Conservation (phyloP, 768 basidiomycete species). For the Kwoniella pini region DNA sequence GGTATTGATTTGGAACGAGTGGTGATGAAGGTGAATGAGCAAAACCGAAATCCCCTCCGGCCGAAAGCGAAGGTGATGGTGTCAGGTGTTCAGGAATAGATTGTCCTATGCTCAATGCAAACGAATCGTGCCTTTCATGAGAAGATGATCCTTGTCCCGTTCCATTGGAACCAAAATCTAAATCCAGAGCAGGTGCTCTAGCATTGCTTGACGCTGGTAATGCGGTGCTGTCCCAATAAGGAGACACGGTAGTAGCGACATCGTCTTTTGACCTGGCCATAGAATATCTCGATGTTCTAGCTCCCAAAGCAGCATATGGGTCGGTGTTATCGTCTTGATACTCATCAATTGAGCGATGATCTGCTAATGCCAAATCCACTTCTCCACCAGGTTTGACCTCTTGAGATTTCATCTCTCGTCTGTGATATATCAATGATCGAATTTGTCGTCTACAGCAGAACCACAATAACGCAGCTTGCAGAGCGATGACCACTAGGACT, state of each 20-base stretch:
- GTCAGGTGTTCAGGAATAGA: conserved; percentile 10
- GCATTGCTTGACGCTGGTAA: not conserved
- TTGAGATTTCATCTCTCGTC: conserved; percentile 31
- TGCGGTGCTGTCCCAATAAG: conserved; percentile 29
- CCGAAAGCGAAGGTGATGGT: conserved; percentile 15
- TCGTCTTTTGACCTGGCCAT: conserved; percentile 15
- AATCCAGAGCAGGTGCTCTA: not conserved
- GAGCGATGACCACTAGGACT: conserved; percentile 31
- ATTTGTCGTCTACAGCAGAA: conserved; percentile 48
- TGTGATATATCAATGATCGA: conserved; percentile 30
- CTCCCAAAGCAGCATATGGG: conserved; percentile 4
- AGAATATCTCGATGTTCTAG: conserved; percentile 7
- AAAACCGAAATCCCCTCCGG: not conserved
- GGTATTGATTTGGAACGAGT: conserved; percentile 6
- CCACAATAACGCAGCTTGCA: conserved; percentile 39
- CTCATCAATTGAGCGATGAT: not conserved
- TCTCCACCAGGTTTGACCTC: conserved; percentile 37
- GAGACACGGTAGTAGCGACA: conserved; percentile 30
- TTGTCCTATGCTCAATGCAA: conserved; percentile 14
- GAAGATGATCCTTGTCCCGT: not conserved
- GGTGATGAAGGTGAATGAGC: conserved; percentile 16
- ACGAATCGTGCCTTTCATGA: conserved; percentile 29
- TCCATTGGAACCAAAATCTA: not conserved
- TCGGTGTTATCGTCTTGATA: conserved; percentile 10
- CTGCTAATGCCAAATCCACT: conserved; percentile 35